Conservation (phyloP, 192 early-diverging fungal genomes). For the Gamsiella multidivaricata region DNA sequence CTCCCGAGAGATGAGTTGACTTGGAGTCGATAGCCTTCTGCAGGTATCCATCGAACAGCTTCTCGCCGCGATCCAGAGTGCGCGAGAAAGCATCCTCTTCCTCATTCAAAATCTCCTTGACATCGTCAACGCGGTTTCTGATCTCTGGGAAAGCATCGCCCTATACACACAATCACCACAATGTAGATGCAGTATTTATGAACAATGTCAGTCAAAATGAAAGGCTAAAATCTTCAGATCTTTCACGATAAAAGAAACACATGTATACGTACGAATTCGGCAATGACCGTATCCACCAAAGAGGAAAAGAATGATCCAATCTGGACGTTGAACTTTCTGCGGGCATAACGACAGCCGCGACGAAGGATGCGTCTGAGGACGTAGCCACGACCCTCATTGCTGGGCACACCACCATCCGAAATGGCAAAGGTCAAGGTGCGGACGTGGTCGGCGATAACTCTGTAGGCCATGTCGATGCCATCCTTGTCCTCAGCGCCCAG, state of each 20-base stretch:
- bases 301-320: slow-evolving; percentile 95
- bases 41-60: slow-evolving; percentile 86
- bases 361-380: slow-evolving; percentile 96
- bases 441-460: slow-evolving; percentile 97
- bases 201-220: no score
- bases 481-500: slow-evolving; percentile 91
- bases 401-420: slow-evolving; percentile 94
- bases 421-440: slow-evolving; percentile 97
- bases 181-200: no score
- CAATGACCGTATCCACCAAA: slow-evolving; percentile 92
- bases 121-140: slow-evolving; percentile 72
- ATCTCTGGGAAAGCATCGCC: slow-evolving; percentile 95
- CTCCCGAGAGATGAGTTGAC: slow-evolving; percentile 76
- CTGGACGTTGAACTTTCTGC: slow-evolving; percentile 89
- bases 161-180: slow-evolving; percentile 55
- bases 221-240: no score
- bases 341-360: slow-evolving; percentile 93
- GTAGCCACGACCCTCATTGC: slow-evolving; percentile 98
- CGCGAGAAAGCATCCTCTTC: slow-evolving; percentile 96
- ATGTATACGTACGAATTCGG: slow-evolving; percentile 76
- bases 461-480: slow-evolving; percentile 98
- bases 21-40: slow-evolving; percentile 72
- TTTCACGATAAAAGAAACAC: neutral
- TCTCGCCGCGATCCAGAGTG: slow-evolving; percentile 97
- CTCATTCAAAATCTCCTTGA: slow-evolving; percentile 97